Evolutionary conservation across 2,329 filamentous ascomycete genomes (phyloP).

Genomic region (Purpureocillium lavendulum): DNA sequence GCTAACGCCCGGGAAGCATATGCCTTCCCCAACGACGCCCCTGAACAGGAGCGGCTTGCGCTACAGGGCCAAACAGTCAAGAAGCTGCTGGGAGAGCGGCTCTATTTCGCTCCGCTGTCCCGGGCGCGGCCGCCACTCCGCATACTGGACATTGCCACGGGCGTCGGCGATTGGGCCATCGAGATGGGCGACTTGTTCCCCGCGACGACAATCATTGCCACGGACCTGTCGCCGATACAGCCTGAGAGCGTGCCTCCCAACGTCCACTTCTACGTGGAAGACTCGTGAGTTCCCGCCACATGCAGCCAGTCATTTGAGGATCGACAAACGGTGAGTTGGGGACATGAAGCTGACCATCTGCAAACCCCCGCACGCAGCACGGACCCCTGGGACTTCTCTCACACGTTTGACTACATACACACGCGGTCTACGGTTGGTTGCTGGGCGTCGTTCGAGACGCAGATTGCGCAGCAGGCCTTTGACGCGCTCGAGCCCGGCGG

Average conservation of each 20-base stretch:
- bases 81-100: slow-evolving; percentile 17
- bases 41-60: slow-evolving; percentile 20
- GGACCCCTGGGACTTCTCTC: slow-evolving; percentile 8
- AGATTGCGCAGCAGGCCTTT: background rate
- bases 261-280: slow-evolving; percentile 45
- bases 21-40: slow-evolving; percentile 16
- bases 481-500: slow-evolving; percentile 26
- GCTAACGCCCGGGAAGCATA: slow-evolving; percentile 5
- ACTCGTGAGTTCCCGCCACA: slow-evolving; percentile 22
- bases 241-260: slow-evolving; percentile 40
- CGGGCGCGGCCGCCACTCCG: slow-evolving; percentile 10
- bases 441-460: background rate
- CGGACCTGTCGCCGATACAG: slow-evolving; percentile 27
- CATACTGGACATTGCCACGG: slow-evolving; percentile 26
- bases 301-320: too few species aligned
- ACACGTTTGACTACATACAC: slow-evolving; percentile 13
- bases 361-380: too few species aligned
- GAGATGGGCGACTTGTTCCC: slow-evolving; percentile 25
- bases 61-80: slow-evolving; percentile 18
- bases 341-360: too few species aligned
- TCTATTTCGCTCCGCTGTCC: slow-evolving; percentile 20
- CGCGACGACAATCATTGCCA: slow-evolving; percentile 18
- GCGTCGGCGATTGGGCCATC: slow-evolving; percentile 35
- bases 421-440: background rate
- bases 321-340: too few species aligned